Conservation (phyloP, 2,329 filamentous ascomycete genomes). For the Paracoccidioides brasiliensis region DNA sequence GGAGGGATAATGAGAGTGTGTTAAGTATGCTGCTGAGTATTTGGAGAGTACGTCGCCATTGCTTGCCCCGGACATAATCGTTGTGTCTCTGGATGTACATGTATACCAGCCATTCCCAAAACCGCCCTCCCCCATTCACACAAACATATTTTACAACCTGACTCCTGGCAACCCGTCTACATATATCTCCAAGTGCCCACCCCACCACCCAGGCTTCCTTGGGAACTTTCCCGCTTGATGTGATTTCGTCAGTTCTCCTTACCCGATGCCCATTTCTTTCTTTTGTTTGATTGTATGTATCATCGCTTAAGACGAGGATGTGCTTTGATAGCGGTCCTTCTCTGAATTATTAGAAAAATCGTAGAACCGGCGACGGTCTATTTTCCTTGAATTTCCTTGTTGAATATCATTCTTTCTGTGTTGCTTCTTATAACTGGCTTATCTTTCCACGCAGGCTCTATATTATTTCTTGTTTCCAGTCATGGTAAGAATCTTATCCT, state of each 20-base stretch:
- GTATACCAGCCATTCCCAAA: not conserved
- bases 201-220: not conserved
- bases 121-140: not conserved
- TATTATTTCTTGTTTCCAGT: not conserved
- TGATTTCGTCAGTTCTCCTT: not conserved
- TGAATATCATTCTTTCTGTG: not conserved
- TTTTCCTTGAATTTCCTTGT: not conserved
- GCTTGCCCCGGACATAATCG: not conserved
- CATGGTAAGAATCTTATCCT: constrained; percentile 1
- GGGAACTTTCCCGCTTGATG: constrained; percentile 1
- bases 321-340: constrained; percentile 4
- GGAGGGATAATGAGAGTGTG: not conserved
- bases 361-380: constrained; percentile 3
- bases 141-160: not conserved
- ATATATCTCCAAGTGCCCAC: constrained; percentile 5
- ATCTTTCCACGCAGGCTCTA: not conserved
- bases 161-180: not conserved
- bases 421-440: not conserved
- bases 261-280: not conserved
- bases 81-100: not conserved
- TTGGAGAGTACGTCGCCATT: not conserved
- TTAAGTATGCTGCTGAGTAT: not conserved
- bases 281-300: constrained; percentile 1
- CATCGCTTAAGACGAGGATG: not conserved
- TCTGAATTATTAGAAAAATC: not conserved